phyloP scores from a whole-genome alignment of 1,139 yeast genomes.

The Diutina neorugosa region DNA sequence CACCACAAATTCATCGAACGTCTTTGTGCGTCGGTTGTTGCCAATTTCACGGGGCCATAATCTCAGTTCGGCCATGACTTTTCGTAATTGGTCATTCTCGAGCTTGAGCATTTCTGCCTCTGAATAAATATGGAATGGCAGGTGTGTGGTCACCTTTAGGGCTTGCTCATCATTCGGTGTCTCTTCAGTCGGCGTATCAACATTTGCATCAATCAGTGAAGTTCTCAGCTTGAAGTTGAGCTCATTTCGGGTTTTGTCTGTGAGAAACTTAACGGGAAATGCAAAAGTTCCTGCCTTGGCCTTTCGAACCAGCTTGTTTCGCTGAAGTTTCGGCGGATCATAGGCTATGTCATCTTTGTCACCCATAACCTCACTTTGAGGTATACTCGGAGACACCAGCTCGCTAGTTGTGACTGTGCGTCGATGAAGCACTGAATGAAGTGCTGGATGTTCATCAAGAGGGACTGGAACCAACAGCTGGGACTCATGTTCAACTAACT shows the following conservation, averaged over 20 bases:
- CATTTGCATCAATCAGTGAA: not conserved
- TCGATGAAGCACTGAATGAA: not conserved
- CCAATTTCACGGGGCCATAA: conserved; percentile 53
- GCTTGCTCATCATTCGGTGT: not conserved
- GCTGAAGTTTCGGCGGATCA: conserved; percentile 1
- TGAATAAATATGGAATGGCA: conserved; percentile 10
- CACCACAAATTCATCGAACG: conserved; percentile 56
- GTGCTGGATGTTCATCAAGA: not conserved
- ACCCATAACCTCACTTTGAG: not conserved
- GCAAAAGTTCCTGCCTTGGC: conserved; percentile 3
- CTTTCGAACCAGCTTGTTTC: not conserved
- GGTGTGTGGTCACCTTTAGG: not conserved
- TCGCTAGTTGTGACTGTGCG: not conserved
- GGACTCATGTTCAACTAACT: not conserved
- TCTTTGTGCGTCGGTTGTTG: conserved; percentile 47
- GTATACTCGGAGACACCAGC: not conserved
- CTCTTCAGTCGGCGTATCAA: not conserved
- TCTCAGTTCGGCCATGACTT: conserved; percentile 20
- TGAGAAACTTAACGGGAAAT: not conserved
- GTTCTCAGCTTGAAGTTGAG: not conserved
- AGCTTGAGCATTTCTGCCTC: conserved; percentile 29
- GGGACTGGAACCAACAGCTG: not conserved
- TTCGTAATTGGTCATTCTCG: conserved; percentile 32
- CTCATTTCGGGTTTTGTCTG: not conserved
- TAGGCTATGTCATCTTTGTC: not conserved